Base-by-base conservation (phyloP, 2,329 filamentous ascomycete genomes). In the Stagonosporopsis cucurbitacearum region DNA sequence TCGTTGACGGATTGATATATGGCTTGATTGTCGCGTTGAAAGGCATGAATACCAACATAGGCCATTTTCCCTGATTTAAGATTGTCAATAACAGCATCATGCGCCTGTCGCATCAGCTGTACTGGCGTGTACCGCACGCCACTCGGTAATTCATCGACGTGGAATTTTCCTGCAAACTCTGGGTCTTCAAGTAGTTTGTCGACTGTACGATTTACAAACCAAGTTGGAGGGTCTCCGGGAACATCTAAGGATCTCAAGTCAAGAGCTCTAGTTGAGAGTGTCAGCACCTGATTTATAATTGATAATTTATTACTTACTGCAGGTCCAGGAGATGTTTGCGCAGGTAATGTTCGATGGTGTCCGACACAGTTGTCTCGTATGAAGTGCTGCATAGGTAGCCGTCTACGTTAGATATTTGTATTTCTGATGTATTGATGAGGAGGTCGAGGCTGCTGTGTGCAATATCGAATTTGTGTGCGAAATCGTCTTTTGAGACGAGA, bases 111-210 rank as follows among this genome's bases (percentile, higher is more conserved):
- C 9, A 66, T 44, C 4, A 65, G 56, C 39, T 64, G 50, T 50
- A 59, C 63, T 9, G 71, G 69, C n/a, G 57, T 67, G 44, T 64
- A 71, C 2, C 36, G 39, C n/a, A 71, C 62, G 5, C 39, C 33
- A 8, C 61, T 49, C 6, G 39, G 25, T 5, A 45, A 40, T 23
- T 64, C 54, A 7, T 60, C 45, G 13, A 71, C 25, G 36, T 64
- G 47, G 8, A 70, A 50, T 19, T 64, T 57, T 5, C 58, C 59
- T 2, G 30, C 23, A 11, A 68, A 23, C 22, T 61, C 42, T 20
- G 47, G 28, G 0, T 47, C 46, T 1, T 57, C 40, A 15, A 64
- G n/a, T 9, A 62, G n/a, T 8, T 30, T 36, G 6, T 66, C 32
- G 11, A 70, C 13, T 32, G 37, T 53, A 11, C 49, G 55, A 13